These are phyloP conservation scores for Xylaria longipes DNA, from an alignment of 495 filamentous ascomycete species.

Conservation along the genomic window DNA sequence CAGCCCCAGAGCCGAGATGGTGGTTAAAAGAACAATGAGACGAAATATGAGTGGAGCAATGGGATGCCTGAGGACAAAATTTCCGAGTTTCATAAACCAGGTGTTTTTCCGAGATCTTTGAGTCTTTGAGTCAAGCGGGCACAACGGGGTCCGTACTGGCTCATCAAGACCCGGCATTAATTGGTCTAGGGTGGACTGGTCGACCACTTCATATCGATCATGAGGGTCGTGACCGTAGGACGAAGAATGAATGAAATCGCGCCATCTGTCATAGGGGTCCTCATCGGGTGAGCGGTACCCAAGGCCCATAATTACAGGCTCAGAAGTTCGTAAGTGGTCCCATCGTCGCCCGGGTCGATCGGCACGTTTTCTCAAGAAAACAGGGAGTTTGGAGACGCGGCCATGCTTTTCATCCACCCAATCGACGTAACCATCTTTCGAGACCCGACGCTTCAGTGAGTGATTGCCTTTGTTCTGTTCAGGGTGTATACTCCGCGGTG, in stretches of 20 bases:
- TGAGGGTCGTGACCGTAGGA: slow-evolving; percentile 54
- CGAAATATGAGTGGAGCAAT: slow-evolving; percentile 86
- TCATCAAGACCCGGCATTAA: slow-evolving; percentile 58
- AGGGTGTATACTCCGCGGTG: slow-evolving; percentile 33
- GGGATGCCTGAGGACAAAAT: slow-evolving; percentile 73
- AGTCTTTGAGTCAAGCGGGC: slow-evolving; percentile 48
- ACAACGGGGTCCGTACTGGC: slow-evolving; percentile 58
- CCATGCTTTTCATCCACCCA: slow-evolving; percentile 45
- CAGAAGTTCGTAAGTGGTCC: slow-evolving; percentile 61
- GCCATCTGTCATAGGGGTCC: slow-evolving; percentile 52
- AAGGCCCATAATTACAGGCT: slow-evolving; percentile 62
- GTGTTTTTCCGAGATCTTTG: slow-evolving; percentile 53
- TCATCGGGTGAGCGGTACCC: slow-evolving; percentile 42
- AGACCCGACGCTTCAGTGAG: slow-evolving; percentile 52
- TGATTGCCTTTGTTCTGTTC: slow-evolving; percentile 38
- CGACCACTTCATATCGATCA: slow-evolving; percentile 54
- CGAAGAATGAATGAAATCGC: slow-evolving; percentile 55
- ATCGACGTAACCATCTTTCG: slow-evolving; percentile 61
- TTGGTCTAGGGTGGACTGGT: slow-evolving; percentile 49
- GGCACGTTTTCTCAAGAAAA: slow-evolving; percentile 42
- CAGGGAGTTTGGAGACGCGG: slow-evolving; percentile 38
- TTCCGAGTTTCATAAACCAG: slow-evolving; percentile 51
- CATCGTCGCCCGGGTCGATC: slow-evolving; percentile 56
- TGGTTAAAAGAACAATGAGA: slow-evolving; percentile 81
- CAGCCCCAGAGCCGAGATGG: slow-evolving; percentile 79